Percentiles rank a stretch among this genome's conserved stretches.
phyloP scores from a whole-genome alignment of 1,284 basidiomycete species.

The Trametes sp. region DNA sequence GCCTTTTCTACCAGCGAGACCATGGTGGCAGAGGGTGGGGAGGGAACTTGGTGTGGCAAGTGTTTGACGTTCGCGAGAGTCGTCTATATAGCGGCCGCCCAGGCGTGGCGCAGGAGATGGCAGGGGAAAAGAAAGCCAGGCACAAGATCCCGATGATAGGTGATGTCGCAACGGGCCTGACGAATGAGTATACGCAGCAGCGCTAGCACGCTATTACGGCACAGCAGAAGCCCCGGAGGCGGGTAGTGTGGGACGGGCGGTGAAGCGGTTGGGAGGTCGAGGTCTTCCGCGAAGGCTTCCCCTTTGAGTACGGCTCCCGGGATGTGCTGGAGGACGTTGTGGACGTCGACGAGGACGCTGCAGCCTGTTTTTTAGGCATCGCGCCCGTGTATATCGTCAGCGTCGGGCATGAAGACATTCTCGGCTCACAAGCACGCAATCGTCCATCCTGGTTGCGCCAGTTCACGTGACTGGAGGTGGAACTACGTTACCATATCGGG shows the following conservation, averaged over 20 bases:
- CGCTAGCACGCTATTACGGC: conserved; percentile 18
- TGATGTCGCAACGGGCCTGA: conserved; percentile 30
- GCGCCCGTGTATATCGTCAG: conserved; percentile 21
- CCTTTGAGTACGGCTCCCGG: not conserved
- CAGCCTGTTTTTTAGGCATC: not conserved
- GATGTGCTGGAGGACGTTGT: not conserved
- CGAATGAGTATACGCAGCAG: conserved; percentile 22
- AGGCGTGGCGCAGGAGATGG: conserved; percentile 2
- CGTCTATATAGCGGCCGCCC: conserved; percentile 14
- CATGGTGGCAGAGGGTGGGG: conserved; percentile 43
- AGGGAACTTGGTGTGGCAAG: conserved; percentile 11
- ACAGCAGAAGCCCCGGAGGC: conserved; percentile 2
- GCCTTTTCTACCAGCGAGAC: conserved; percentile 44
- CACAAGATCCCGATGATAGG: conserved; percentile 21
- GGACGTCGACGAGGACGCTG: not conserved
- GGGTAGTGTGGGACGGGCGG: conserved; percentile 16
- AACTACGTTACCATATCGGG: conserved; percentile 9
- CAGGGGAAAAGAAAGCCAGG: conserved; percentile 27
- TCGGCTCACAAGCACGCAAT: conserved; percentile 33
- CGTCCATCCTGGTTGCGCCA: conserved; percentile 26
- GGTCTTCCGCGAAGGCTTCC: not conserved
- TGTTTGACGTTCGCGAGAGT: conserved; percentile 14
- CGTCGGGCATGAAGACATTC: conserved; percentile 18
- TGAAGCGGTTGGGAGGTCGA: not conserved
- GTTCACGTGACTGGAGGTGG: conserved; percentile 27